Evolutionary conservation across 163 green algal species (phyloP), one percentile per base, ranked within the genome.

Genomic region (Botryococcus braunii): DNA sequence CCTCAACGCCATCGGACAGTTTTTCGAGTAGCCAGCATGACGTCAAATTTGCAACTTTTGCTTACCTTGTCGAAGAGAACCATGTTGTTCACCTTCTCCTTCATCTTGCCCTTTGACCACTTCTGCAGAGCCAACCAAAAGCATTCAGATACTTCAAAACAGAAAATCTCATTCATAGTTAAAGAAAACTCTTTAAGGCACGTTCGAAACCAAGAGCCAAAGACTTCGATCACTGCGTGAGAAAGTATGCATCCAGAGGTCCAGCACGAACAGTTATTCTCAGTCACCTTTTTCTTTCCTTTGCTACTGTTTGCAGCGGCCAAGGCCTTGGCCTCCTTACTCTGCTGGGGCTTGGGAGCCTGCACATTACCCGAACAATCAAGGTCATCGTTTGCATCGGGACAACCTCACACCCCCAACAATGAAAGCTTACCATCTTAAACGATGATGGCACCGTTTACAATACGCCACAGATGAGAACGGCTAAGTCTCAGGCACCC

Each of bases 31-130:
- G 32, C 37, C 37, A 49, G 4, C 59, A 25, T 50, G 1, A 7
- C 2, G 9, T n/a, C 9, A 8, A 56, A 35, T 29, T 34, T 36
- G 61, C 46, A 2, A 60, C 47, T 34, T 23, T 3, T 34, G 39
- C 71, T 48, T 37, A 91, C 86, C 82, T 95, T 88, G 75, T 98
- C 93, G 75, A 99, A 98, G 13, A 97, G 82, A 5, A 98, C 92
- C 69, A 88, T 74, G 84, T 98, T 99, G 88, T 97, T 97, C 50
- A 97, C 91, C 89, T 98, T 98, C 90, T 99, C 94, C 89, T 98
- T 95, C 68, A 91, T 84, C 89, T 98, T 98, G 65, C 93, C 93
- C 91, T 98, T 95, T 62, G 86, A 93, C 88, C 88, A 95, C 74
- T 95, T 95, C 88, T 94, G 86, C 81, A 72, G n/a, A 17, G 47